phyloP scores from a whole-genome alignment of 108 stramenopile genomes.

The Skeletonema marinoi region DNA sequence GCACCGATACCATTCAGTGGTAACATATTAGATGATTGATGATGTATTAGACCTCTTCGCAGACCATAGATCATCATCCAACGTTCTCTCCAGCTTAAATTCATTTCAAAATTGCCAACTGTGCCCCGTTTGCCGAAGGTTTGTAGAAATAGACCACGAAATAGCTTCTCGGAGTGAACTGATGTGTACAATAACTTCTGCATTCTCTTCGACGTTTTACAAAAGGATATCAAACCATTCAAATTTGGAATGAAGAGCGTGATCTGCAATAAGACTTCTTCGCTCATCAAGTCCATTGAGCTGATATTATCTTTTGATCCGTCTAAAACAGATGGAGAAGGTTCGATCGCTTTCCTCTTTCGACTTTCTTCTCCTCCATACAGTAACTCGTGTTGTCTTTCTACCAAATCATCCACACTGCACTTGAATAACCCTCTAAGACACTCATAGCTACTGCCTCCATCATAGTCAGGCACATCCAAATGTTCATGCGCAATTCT shows the following conservation, averaged over 20 bases:
- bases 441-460: constrained; percentile 22
- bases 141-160: constrained; percentile 29
- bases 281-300: constrained; percentile 27
- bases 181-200: constrained; percentile 12
- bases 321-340: not conserved
- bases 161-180: constrained; percentile 16
- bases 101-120: constrained; percentile 20
- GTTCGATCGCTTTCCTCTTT: not conserved
- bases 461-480: constrained; percentile 35
- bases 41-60: constrained; percentile 11
- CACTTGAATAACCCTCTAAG: constrained; percentile 7
- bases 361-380: not conserved
- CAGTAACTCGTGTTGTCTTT: constrained; percentile 6
- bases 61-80: constrained; percentile 27
- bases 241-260: constrained; percentile 28
- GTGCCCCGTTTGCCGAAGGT: constrained; percentile 18
- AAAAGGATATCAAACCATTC: constrained; percentile 16
- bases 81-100: constrained; percentile 34
- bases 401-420: constrained; percentile 25
- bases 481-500: constrained; percentile 30
- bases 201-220: constrained; percentile 27
- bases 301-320: not conserved
- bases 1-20: not conserved
- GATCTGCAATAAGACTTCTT: constrained; percentile 34
- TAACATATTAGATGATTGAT: not conserved